A percentile compares a stretch with the other conserved stretches of the same genome.
These are phyloP conservation scores for Saccharomycopsis sp. DNA, from an alignment of 805 yeast genomes.

Conservation along the genomic window DNA sequence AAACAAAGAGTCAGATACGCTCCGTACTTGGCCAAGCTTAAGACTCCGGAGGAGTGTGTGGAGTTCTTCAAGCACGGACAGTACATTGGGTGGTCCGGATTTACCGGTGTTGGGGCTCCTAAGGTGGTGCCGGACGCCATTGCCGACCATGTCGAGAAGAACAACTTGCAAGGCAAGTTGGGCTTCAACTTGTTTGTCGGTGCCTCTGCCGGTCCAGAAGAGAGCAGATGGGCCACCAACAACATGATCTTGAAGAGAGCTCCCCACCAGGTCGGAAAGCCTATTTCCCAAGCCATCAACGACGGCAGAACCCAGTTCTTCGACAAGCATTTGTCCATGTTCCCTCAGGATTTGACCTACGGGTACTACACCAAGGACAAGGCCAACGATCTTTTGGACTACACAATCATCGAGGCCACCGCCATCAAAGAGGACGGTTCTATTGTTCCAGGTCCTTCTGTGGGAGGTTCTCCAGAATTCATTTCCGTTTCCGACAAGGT, in stretches of 20 bases:
- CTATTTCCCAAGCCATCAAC: constrained; percentile 84
- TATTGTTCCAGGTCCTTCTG: constrained; percentile 96
- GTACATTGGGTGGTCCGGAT: constrained; percentile 96
- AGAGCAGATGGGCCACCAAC: constrained; percentile 86
- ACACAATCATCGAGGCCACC: constrained; percentile 89
- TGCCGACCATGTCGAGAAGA: constrained; percentile 80
- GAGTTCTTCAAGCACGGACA: constrained; percentile 84
- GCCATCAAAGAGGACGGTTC: constrained; percentile 93
- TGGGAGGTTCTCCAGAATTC: constrained; percentile 95
- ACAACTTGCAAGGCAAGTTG: constrained; percentile 76
- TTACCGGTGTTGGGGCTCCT: constrained; percentile 98
- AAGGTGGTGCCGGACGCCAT: constrained; percentile 85
- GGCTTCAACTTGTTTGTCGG: constrained; percentile 91
- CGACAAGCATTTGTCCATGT: constrained; percentile 95
- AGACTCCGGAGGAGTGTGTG: constrained; percentile 73
- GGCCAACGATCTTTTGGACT: constrained; percentile 64
- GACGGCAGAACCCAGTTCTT: constrained; percentile 80
- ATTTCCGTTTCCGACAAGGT: constrained; percentile 75
- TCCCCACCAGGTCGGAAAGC: constrained; percentile 97
- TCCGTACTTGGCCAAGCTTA: constrained; percentile 72
- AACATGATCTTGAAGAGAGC: constrained; percentile 84
- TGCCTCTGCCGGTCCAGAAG: constrained; percentile 97
- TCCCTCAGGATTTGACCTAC: constrained; percentile 95
- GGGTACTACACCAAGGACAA: constrained; percentile 70
- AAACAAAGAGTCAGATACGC: constrained; percentile 87